phyloP scores from a whole-genome alignment of 108 stramenopile species.

The Skeletonema grethae region DNA sequence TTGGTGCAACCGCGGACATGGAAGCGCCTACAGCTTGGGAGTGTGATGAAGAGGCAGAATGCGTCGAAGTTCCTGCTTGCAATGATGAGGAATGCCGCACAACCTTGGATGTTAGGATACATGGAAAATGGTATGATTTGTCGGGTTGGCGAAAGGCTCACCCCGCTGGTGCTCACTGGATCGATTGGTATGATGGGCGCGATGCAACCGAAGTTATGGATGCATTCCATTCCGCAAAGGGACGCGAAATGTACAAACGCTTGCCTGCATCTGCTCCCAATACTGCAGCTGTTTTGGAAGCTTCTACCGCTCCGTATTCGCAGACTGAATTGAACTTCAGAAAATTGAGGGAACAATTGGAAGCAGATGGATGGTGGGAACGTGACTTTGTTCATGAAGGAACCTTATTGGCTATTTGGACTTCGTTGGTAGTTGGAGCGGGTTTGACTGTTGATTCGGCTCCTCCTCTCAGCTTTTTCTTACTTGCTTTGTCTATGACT shows the following conservation, averaged over 20 bases:
- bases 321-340: constrained; percentile 81
- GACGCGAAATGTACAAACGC: constrained; percentile 74
- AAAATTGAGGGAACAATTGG: constrained; percentile 73
- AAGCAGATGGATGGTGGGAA: constrained; percentile 89
- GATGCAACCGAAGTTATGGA: constrained; percentile 96
- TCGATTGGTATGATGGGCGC: constrained; percentile 91
- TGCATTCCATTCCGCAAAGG: constrained; percentile 87
- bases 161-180: constrained; percentile 92
- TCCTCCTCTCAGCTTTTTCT: constrained; percentile 50
- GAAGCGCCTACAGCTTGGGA: constrained; percentile 56
- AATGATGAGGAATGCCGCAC: constrained; percentile 67
- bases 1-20: constrained; percentile 1
- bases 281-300: constrained; percentile 48
- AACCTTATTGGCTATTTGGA: constrained; percentile 74
- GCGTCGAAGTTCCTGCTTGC: constrained; percentile 67
- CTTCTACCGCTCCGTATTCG: constrained; percentile 52
- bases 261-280: constrained; percentile 61
- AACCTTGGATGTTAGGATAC: constrained; percentile 81
- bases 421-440: constrained; percentile 58
- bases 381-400: constrained; percentile 80
- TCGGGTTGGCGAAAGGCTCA: constrained; percentile 91
- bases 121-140: constrained; percentile 89
- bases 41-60: constrained; percentile 76
- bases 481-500: constrained; percentile 79
- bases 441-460: constrained; percentile 53